A percentile compares a stretch with the other conserved stretches of the same genome.
phyloP scores from a whole-genome alignment of 176 grass and related monocot species.

The Poa annua region DNA sequence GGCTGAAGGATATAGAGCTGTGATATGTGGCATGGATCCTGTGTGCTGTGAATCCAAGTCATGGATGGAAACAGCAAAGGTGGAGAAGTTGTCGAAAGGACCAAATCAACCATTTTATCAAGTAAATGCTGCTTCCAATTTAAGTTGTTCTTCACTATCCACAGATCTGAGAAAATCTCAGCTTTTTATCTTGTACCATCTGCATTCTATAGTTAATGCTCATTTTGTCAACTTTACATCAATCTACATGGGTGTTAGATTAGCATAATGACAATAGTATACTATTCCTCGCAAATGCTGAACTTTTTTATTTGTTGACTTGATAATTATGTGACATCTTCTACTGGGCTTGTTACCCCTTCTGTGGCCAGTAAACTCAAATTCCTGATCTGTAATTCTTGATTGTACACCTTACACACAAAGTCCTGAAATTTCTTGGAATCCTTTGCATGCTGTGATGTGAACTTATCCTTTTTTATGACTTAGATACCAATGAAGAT shows the following conservation, averaged over 20 bases:
- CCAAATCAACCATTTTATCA: conserved; percentile 99
- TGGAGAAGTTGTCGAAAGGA: conserved; percentile 77
- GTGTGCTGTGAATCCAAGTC: conserved; percentile 93
- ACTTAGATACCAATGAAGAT: conserved; percentile 19
- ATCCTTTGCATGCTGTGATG: conserved; percentile 23
- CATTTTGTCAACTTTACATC: conserved; percentile 24
- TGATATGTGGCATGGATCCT: conserved; percentile 99
- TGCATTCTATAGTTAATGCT: neutral
- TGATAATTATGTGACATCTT: neutral
- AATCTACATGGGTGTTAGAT: conserved; percentile 6
- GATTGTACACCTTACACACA: conserved; percentile 28
- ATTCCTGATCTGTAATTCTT: conserved; percentile 16
- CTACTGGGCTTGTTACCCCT: neutral
- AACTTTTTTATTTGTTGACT: conserved; percentile 7
- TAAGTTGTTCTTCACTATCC: conserved; percentile 26
- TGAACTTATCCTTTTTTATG: neutral
- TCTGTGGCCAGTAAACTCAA: neutral
- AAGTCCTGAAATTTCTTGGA: conserved; percentile 13
- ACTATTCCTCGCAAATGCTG: conserved; percentile 20
- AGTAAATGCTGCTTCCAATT: conserved; percentile 45
- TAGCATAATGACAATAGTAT: conserved; percentile 16
- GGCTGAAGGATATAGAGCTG: conserved; percentile 89
- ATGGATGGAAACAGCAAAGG: conserved; percentile 90
- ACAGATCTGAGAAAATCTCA: conserved; percentile 17
- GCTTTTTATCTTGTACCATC: conserved; percentile 11